A percentile compares a stretch with the other conserved stretches of the same genome.
Conservation (phyloP, 192 early-diverging fungal species). For the Backusella macrospora region DNA sequence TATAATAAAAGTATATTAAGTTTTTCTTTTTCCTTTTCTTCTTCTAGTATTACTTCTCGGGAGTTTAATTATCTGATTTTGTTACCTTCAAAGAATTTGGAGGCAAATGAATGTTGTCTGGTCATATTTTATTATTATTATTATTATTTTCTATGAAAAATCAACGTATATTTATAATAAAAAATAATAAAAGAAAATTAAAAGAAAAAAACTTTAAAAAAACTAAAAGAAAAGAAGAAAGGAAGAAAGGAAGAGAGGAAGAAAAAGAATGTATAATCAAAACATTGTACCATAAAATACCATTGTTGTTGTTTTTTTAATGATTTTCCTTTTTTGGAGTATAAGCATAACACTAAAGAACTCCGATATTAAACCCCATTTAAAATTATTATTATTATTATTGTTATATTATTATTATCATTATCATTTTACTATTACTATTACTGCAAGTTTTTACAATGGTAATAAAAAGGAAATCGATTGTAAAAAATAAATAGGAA, state of each 20-base stretch:
- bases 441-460: no score
- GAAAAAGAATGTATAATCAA: not conserved
- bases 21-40: not conserved
- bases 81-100: no score
- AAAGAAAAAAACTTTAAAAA: not conserved
- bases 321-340: not conserved
- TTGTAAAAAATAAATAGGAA: no score
- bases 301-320: slow-evolving; percentile 9
- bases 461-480: no score
- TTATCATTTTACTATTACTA: no score
- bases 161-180: not conserved
- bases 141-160: not conserved
- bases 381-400: not conserved
- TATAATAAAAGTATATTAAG: not conserved
- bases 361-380: not conserved
- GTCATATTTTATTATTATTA: not conserved
- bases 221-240: not conserved
- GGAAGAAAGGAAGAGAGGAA: not conserved
- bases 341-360: not conserved
- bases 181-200: not conserved
- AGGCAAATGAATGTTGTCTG: no score
- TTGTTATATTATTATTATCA: no score
- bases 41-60: not conserved
- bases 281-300: slow-evolving; percentile 10
- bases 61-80: not conserved